A percentile compares a stretch with the other conserved stretches of the same genome.
phyloP scores from a whole-genome alignment of 1,139 yeast species.

The Zygoascus hellenicus region DNA sequence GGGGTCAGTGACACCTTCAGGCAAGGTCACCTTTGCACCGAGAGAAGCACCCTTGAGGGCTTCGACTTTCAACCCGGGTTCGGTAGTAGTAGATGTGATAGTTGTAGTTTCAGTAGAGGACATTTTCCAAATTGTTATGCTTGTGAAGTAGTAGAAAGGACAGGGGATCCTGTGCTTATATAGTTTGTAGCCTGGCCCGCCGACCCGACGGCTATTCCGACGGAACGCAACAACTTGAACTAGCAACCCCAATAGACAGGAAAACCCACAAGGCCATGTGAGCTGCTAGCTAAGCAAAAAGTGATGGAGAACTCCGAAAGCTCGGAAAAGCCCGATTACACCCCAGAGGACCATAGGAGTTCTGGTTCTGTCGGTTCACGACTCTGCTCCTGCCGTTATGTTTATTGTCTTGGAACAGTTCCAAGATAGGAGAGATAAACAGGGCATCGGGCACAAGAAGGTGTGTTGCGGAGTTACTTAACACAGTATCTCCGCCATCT shows the following conservation, averaged over 20 bases:
- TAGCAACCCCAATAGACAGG: not conserved
- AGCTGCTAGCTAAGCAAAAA: too few relatives aligned
- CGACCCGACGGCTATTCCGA: not conserved
- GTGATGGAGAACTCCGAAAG: too few relatives aligned
- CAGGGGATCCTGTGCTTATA: not conserved
- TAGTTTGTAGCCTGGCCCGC: not conserved
- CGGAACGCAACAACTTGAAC: not conserved
- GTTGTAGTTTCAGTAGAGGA: constrained; percentile 7
- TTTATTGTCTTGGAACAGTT: too few relatives aligned
- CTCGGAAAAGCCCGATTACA: too few relatives aligned
- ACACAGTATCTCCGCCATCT: too few relatives aligned
- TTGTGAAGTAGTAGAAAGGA: not conserved
- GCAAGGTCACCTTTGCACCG: constrained; percentile 63
- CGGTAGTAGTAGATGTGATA: not conserved
- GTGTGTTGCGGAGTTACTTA: too few relatives aligned
- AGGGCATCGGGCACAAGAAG: too few relatives aligned
- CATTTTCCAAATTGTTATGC: not conserved
- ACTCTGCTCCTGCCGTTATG: too few relatives aligned
- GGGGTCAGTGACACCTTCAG: constrained; percentile 70
- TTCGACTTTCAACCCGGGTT: constrained; percentile 5
- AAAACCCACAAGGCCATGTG: too few relatives aligned
- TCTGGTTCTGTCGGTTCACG: too few relatives aligned
- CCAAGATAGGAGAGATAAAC: too few relatives aligned
- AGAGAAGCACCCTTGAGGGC: constrained; percentile 32
- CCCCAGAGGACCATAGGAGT: too few relatives aligned